Evolutionary conservation across 1,284 basidiomycete genomes (phyloP), one percentile per base, ranked within the genome.

Genomic region (Trichosporon sp.): DNA sequence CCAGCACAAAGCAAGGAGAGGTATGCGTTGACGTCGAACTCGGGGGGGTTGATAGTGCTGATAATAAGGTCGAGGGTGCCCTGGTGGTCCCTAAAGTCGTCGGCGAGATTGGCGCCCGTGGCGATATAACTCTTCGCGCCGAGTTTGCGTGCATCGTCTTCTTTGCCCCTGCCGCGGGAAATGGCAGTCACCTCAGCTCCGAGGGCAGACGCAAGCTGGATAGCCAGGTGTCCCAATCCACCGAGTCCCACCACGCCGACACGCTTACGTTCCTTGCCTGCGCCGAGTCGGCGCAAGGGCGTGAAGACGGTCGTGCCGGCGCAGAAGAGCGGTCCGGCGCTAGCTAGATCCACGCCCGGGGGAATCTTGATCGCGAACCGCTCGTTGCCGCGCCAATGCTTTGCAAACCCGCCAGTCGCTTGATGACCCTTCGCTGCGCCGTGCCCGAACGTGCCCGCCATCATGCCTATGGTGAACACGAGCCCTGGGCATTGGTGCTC

Each of bases 311-410:
- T 84, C 1, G 78, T 73, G 37, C 71, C 75, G 23, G 66, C 72
- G 65, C 81, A 82, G 19, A 84, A 73, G 74, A 82, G 79, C 13
- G 81, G 80, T 13, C 80, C 81, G 4, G 83, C 86, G 58, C 83
- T 71, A 56, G 84, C 84, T 2, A 84, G 81, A 60, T 84, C 80
- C 46, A 89, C 75, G 2, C 73, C 82, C 1, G 86, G 82, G 0
- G 88, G 88, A 62, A 90, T 84, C 14, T 83, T 83, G 76, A 89
- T 85, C 54, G 86, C 86, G 71, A 87, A 89, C 63, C 83, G 84
- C 31, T 68, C 61, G 6, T 71, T 69, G 58, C 72, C 72, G 36
- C 70, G 65, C 73, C 73, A 76, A 71, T 78, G 77, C 65, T 81
- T 80, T 36, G 81, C 65, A 77, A 80, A 9, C 78, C 82, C 23